Evolutionary conservation across 2,329 filamentous ascomycete species (phyloP).

Genomic region (Pseudomassariella vexata): DNA sequence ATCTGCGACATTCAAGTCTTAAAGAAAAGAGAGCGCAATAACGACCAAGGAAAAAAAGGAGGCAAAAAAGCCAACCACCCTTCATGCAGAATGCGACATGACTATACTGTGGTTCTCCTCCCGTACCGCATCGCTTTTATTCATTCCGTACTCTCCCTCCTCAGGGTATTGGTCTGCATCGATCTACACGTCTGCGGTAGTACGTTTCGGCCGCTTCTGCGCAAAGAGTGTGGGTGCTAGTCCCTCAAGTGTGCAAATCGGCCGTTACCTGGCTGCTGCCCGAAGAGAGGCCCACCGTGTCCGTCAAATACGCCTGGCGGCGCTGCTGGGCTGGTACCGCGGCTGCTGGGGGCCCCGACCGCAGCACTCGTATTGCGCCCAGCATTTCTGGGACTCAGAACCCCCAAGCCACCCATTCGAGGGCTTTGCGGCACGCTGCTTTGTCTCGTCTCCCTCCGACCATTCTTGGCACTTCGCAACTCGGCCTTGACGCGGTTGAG

Average conservation of each 20-base stretch:
- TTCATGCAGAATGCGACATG: no score
- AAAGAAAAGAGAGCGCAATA: no score
- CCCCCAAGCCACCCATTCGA: slow-evolving; percentile 32
- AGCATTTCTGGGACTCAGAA: slow-evolving; percentile 44
- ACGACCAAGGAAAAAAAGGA: no score
- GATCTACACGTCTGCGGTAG: no score
- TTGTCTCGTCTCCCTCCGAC: slow-evolving; percentile 49
- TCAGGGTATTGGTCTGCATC: no score
- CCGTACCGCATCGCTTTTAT: no score
- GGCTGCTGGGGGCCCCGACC: slow-evolving; percentile 32
- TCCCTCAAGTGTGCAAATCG: slow-evolving; percentile 11
- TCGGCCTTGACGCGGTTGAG: slow-evolving; percentile 43
- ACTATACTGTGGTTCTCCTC: no score
- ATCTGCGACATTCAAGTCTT: no score
- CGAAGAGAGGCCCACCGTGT: slow-evolving; percentile 27
- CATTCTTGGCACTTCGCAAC: slow-evolving; percentile 38
- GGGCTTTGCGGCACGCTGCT: slow-evolving; percentile 53
- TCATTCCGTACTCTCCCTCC: no score
- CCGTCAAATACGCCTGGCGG: slow-evolving; percentile 24
- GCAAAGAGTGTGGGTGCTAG: no score
- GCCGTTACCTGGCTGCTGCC: slow-evolving; percentile 27
- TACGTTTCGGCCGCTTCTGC: no score
- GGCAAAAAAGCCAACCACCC: no score
- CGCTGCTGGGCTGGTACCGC: slow-evolving; percentile 44
- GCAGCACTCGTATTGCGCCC: slow-evolving; percentile 21